Percentiles rank a stretch among this genome's conserved stretches.
These are phyloP conservation scores for Potentilla sterilis DNA, from an alignment of 306 rosid genomes.

Conservation along the genomic window DNA sequence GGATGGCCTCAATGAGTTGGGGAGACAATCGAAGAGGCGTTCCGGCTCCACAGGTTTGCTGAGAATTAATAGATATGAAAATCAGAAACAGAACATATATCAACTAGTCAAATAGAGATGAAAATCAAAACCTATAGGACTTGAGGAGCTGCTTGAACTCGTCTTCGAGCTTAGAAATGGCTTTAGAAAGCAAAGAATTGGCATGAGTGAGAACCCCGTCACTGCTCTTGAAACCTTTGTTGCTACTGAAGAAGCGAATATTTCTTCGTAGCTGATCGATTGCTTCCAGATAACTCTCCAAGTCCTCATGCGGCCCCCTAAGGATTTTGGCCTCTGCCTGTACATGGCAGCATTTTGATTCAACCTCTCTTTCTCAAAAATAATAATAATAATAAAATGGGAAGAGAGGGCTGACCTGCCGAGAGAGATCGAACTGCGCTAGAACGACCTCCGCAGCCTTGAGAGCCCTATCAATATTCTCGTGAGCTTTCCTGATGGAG, in stretches of 20 bases:
- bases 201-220: constrained; percentile 70
- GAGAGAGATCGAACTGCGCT: constrained; percentile 85
- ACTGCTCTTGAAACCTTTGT: constrained; percentile 61
- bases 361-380: too few relatives aligned
- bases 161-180: constrained; percentile 87
- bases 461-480: constrained; percentile 84
- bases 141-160: constrained; percentile 71
- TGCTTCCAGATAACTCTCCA: constrained; percentile 87
- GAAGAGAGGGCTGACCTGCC: constrained; percentile 45
- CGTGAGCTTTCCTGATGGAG: constrained; percentile 93
- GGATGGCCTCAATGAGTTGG: constrained; percentile 90
- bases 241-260: constrained; percentile 71
- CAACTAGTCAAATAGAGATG: constrained; percentile 4
- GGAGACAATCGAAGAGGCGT: constrained; percentile 93
- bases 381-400: too few relatives aligned
- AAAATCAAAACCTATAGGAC: constrained; percentile 49
- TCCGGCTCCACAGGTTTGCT: constrained; percentile 99
- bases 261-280: constrained; percentile 77
- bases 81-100: neutral
- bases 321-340: constrained; percentile 80
- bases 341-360: too few relatives aligned
- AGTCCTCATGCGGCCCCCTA: constrained; percentile 88
- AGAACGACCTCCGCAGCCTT: constrained; percentile 85
- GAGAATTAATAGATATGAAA: constrained; percentile 33
- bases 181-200: constrained; percentile 67